phyloP scores from a whole-genome alignment of 2,329 filamentous ascomycete genomes.

The Botrytis byssoidea region DNA sequence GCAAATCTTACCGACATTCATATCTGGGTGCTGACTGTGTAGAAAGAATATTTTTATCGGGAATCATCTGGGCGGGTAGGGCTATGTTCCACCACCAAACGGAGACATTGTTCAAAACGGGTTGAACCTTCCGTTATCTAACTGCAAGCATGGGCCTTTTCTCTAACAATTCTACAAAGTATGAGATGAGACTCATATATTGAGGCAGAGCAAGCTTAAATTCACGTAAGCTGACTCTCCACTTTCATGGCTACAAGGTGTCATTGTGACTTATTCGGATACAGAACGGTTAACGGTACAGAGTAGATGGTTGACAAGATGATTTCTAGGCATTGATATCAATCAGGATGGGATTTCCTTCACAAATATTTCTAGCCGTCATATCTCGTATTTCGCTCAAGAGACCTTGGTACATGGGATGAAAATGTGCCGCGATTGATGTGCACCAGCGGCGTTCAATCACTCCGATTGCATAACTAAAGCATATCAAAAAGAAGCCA shows the following conservation, averaged over 20 bases:
- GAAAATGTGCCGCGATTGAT: constrained; percentile 4
- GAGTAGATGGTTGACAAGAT: not conserved
- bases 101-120: not conserved
- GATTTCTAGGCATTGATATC: not conserved
- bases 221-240: constrained; percentile 13
- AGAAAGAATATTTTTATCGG: not conserved
- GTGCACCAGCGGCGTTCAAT: constrained; percentile 11
- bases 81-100: constrained; percentile 10
- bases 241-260: constrained; percentile 3
- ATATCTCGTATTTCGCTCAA: not conserved
- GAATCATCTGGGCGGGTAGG: not conserved
- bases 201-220: not conserved
- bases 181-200: not conserved
- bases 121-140: not conserved
- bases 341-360: not conserved
- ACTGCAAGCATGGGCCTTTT: not conserved
- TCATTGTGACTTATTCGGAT: not conserved
- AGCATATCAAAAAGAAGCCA: not conserved
- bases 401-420: constrained; percentile 8
- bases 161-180: not conserved
- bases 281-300: not conserved
- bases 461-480: not conserved
- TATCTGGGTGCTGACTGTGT: not conserved
- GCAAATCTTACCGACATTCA: not conserved
- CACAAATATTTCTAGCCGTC: not conserved